Evolutionary conservation across 306 rosid species (phyloP), one percentile per base, ranked within the genome.

Genomic region (Pachyrhizus erosus): DNA sequence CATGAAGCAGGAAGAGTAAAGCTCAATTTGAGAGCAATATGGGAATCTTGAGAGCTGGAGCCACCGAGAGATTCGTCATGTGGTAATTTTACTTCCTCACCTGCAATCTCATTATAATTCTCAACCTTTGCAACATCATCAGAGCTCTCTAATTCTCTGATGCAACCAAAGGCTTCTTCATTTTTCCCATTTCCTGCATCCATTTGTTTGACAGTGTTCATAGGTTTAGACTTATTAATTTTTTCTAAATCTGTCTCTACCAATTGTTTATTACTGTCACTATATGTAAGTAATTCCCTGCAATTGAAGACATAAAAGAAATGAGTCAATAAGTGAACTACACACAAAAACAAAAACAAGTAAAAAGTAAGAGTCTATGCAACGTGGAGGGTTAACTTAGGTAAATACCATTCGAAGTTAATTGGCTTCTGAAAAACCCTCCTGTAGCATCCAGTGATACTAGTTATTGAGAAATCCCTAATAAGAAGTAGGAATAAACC

Each of bases 391-490:
- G 29, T 60, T 29, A 66, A 43, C 37, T 29, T 49, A 29, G 43
- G 80, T 80, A 81, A n/a, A 13, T 87, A 96, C 98, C 98, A 92
- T 80, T 92, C 93, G 26, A 91, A 96, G 87, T 93, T 83, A 60
- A 84, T 52, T 33, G 98, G 98, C 70, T 88, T 93, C 86, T 93
- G 97, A 65, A 93, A 93, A 80, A 92, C 97, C 81, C 87, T 90
- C 87, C 99, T 89, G 76, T 92, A 96, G 82, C 98, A 86, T 83
- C 98, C 99, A 23, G 97, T 96, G 90, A 96, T 73, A 77, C 82
- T 87, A 21, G 98, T 89, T 76, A 96, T 92, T 18, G 99, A 96
- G 86, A 96, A 96, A 86, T 96, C 99, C 94, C 98, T 96, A 7
- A 65, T 77, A 77, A 83, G 73, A 71, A 72, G 23, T 37, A 72